A percentile compares a stretch with the other conserved stretches of the same genome.
Conservation (phyloP, 1,139 yeast genomes). For the Scheffersomyces titani region DNA sequence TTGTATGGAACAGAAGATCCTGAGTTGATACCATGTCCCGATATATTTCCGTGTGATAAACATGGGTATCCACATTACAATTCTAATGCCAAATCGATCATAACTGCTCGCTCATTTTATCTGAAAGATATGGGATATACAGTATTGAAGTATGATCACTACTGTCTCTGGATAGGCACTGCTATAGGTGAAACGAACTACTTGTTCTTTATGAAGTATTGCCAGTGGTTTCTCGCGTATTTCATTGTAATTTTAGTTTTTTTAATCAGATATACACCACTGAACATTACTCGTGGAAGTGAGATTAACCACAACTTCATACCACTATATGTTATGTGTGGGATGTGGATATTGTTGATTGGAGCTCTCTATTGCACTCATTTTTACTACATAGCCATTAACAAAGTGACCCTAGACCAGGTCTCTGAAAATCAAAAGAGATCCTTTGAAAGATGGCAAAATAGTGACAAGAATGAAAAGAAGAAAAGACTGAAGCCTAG, state of each 20-base stretch:
- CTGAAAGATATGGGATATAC: constrained; percentile 48
- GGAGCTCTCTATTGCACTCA: constrained; percentile 37
- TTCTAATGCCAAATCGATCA: constrained; percentile 52
- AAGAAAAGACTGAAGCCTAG: constrained; percentile 20
- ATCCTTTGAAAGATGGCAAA: constrained; percentile 22
- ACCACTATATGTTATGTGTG: constrained; percentile 37
- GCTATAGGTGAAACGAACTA: constrained; percentile 60
- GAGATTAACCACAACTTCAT: constrained; percentile 49
- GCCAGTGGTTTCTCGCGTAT: constrained; percentile 32
- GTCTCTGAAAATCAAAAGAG: constrained; percentile 23
- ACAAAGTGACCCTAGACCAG: constrained; percentile 45
- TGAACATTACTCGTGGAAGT: constrained; percentile 20
- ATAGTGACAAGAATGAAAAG: constrained; percentile 9
- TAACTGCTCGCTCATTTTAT: constrained; percentile 57
- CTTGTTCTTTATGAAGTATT: constrained; percentile 50
- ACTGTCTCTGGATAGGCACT: constrained; percentile 63
- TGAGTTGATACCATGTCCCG: constrained; percentile 39
- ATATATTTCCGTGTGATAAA: constrained; percentile 55
- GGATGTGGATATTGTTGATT: constrained; percentile 46
- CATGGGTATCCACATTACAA: constrained; percentile 68
- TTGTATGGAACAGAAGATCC: constrained; percentile 17
- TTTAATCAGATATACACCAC: constrained; percentile 27
- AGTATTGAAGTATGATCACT: constrained; percentile 65
- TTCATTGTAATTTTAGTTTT: constrained; percentile 31
- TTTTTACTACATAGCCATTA: constrained; percentile 36